Percentiles rank a stretch among this genome's conserved stretches.
phyloP scores from a whole-genome alignment of 371 early-diverging fungal species.

The Rhizopus stolonifer region DNA sequence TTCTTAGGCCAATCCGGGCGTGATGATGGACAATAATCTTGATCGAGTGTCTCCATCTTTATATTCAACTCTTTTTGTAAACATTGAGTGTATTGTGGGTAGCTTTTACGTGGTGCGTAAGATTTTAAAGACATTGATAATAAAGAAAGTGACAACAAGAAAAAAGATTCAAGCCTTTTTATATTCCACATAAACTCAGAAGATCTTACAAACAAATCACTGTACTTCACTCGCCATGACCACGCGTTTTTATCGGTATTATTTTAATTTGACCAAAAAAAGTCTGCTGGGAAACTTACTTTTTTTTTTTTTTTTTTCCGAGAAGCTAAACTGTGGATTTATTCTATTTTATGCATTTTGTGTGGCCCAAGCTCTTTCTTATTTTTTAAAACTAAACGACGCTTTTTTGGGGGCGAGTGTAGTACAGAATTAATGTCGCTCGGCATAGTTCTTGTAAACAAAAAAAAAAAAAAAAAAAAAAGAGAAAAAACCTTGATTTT shows the following conservation, averaged over 20 bases:
- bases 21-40: constrained; percentile 21
- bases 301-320: too few relatives aligned
- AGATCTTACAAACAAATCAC: background rate
- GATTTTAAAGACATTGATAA: background rate
- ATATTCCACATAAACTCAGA: background rate
- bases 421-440: too few relatives aligned
- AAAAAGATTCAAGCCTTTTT: background rate
- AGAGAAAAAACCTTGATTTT: too few relatives aligned
- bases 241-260: background rate
- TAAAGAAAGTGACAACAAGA: background rate
- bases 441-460: too few relatives aligned
- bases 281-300: background rate
- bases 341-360: background rate
- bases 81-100: constrained; percentile 65
- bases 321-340: background rate
- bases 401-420: too few relatives aligned
- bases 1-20: constrained; percentile 23
- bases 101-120: constrained; percentile 65
- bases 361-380: background rate
- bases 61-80: constrained; percentile 51
- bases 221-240: background rate
- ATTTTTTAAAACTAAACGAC: too few relatives aligned
- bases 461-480: too few relatives aligned
- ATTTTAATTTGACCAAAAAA: too few relatives aligned
- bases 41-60: constrained; percentile 23